Conservation (phyloP, 176 grass and related monocot species). For the Oryza coarctata region DNA sequence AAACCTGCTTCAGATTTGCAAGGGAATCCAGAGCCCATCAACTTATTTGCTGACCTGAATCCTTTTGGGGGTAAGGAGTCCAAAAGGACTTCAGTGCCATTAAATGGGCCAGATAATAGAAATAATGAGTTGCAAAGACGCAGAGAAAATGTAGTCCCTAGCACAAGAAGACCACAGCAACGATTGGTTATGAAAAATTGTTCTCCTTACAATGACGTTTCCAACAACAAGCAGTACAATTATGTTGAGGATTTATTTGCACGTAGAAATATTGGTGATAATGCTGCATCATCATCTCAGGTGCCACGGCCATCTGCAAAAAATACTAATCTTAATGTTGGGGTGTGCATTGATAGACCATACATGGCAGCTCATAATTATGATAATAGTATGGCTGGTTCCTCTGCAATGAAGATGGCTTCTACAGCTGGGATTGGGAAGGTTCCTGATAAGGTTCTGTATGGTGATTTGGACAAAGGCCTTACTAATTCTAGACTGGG, state of each 20-base stretch:
- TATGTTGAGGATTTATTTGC: constrained; percentile 53
- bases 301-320: constrained; percentile 52
- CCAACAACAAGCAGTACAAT: constrained; percentile 80
- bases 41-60: constrained; percentile 96
- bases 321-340: constrained; percentile 59
- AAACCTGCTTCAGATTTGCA: constrained; percentile 46
- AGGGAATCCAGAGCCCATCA: constrained; percentile 58
- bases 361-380: constrained; percentile 46
- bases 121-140: constrained; percentile 68
- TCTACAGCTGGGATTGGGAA: constrained; percentile 42
- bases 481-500: constrained; percentile 39
- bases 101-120: constrained; percentile 56
- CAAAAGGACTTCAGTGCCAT: constrained; percentile 47
- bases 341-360: constrained; percentile 46
- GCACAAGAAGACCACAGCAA: constrained; percentile 67
- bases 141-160: constrained; percentile 71
- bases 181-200: constrained; percentile 92
- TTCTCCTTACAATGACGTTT: constrained; percentile 95
- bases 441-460: constrained; percentile 41
- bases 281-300: constrained; percentile 68
- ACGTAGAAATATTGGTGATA: constrained; percentile 64
- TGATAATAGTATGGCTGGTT: constrained; percentile 46
- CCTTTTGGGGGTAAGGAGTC: constrained; percentile 55
- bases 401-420: constrained; percentile 48
- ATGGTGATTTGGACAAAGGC: constrained; percentile 50